Percentiles rank a stretch among this genome's conserved stretches.
phyloP scores from a whole-genome alignment of 2,329 filamentous ascomycete species.

The Botryotinia narcissicola region DNA sequence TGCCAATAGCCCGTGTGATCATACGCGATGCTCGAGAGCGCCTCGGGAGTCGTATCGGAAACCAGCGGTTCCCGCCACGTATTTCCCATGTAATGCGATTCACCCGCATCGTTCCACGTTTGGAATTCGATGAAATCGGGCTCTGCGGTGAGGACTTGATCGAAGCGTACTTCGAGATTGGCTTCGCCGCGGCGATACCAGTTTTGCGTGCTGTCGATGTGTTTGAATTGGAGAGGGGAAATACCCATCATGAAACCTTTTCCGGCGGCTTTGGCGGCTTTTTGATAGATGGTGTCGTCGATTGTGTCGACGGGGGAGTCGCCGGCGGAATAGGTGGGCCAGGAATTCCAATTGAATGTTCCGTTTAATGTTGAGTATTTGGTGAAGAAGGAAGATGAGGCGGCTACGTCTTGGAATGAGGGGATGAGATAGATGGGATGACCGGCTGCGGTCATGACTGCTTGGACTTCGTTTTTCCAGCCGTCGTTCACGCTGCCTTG shows the following conservation, averaged over 20 bases:
- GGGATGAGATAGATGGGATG: conserved; percentile 24
- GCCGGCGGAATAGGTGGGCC: conserved; percentile 23
- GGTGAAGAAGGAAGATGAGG: conserved; percentile 19
- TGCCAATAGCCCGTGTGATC: conserved; percentile 41
- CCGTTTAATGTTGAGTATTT: conserved; percentile 21
- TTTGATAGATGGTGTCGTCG: conserved; percentile 37
- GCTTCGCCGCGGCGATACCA: conserved; percentile 41
- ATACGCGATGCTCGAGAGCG: conserved; percentile 36
- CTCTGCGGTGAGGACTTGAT: conserved; percentile 37
- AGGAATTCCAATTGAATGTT: conserved; percentile 27
- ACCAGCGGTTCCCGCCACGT: conserved; percentile 40
- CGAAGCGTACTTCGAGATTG: conserved; percentile 40
- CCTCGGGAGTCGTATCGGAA: conserved; percentile 30
- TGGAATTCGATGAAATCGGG: conserved; percentile 43
- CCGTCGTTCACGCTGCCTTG: conserved; percentile 32
- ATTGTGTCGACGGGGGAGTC: conserved; percentile 21
- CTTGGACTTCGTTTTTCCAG: conserved; percentile 29
- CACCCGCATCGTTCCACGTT: conserved; percentile 44
- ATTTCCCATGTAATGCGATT: conserved; percentile 44
- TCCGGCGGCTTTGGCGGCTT: conserved; percentile 33
- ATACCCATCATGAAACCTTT: conserved; percentile 44
- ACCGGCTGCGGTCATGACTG: conserved; percentile 33
- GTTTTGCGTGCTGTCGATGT: conserved; percentile 36
- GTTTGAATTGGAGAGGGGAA: conserved; percentile 43
- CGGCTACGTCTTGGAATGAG: conserved; percentile 25